Percentiles rank a stretch among this genome's conserved stretches.
Conservation (phyloP, 2,329 filamentous ascomycete genomes). For the Beauveria rudraprayagi region DNA sequence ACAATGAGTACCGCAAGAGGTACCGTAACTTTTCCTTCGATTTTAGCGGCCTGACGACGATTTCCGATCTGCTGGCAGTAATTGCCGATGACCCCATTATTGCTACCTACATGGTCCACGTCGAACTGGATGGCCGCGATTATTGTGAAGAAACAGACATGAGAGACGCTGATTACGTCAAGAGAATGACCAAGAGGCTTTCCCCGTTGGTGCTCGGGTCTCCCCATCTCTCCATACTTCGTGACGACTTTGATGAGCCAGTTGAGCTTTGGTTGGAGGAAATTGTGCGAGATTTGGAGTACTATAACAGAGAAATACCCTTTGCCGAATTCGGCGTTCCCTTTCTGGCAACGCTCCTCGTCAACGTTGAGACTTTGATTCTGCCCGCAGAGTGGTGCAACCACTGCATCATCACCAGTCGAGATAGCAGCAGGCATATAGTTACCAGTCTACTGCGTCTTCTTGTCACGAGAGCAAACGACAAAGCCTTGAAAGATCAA, state of each 20-base stretch:
- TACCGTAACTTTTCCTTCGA: not conserved
- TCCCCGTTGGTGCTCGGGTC: not conserved
- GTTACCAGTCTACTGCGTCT: no score
- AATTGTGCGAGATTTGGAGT: not conserved
- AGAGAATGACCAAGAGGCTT: not conserved
- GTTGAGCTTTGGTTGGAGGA: not conserved
- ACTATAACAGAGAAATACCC: no score
- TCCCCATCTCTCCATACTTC: not conserved
- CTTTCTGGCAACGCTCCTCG: not conserved
- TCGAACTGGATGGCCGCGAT: not conserved
- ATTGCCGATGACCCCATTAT: conserved; percentile 1
- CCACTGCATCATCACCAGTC: no score
- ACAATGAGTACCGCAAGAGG: not conserved
- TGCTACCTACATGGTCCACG: conserved; percentile 8
- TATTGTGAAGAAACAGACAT: not conserved
- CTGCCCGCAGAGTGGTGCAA: not conserved
- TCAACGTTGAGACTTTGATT: not conserved
- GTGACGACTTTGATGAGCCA: no score
- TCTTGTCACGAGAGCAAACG: no score
- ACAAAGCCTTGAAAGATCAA: no score
- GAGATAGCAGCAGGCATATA: no score
- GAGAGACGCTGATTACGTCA: not conserved
- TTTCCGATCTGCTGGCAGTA: not conserved
- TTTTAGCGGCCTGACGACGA: not conserved
- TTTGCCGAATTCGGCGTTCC: not conserved